Base-by-base conservation (phyloP, 2,329 filamentous ascomycete genomes). In the Alternaria infectoria region DNA sequence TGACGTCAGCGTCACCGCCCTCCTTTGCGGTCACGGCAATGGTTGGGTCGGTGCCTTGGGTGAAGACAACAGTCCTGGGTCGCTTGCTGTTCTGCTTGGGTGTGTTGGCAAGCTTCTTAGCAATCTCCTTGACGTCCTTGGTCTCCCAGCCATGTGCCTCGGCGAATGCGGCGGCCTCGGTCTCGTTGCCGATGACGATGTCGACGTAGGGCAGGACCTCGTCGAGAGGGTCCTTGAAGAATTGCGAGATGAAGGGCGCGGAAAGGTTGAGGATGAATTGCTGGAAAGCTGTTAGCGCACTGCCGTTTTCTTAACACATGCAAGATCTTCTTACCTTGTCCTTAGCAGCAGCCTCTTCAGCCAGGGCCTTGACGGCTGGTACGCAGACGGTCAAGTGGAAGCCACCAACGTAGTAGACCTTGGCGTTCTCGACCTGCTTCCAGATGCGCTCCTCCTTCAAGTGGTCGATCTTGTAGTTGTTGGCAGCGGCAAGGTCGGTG, bases 381-480 rank as follows among this genome's bases (percentile, higher is more conserved):
- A 95, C 93, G 83, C 91, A 97, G 77, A 99, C 96, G 45, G 96
- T 99, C 86, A 99, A 88, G 86, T 99, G 96, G 86, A 93, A 99
- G 49, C 96, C 96, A 77, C 96, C 96, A 66, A 99, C 90, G 78
- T 97, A 99, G 87, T 90, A 97, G 75, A 91, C 86, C 78, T 94
- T 88, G 60, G 95, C 94, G 74, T 91, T 89, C 88, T 98, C 89
- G 64, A 96, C 96, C 55, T 97, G 87, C 71, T 89, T 87, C 96
- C 96, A 99, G 82, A 98, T 91, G 83, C 95, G 89, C 57, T 93
- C 91, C 80, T 89, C 88, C 88, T 97, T 93, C 81, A 99, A 84
- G 82, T 99, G 96, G 68, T 96, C 93, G 56, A 97, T 81, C 83
- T 95, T 95, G 86, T 99, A 99, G 86, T 93, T 91, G 86, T 99